Base-by-base conservation (phyloP, 345 rosid species). In the Hibiscus mutabilis region DNA sequence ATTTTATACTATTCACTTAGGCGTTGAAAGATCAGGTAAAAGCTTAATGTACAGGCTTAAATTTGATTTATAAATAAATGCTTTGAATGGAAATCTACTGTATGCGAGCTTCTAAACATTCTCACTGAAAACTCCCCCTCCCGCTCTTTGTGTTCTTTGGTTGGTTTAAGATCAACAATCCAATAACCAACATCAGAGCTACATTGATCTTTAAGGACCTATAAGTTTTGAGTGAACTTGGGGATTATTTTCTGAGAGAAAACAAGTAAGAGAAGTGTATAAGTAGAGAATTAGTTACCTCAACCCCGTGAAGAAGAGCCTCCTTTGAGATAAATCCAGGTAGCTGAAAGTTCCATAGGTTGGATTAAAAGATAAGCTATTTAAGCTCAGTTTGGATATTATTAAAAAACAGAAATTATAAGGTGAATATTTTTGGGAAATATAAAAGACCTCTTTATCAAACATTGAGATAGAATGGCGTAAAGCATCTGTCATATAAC, bases 241-340 rank as follows among this genome's bases (percentile, higher is more conserved):
- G 18, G 35, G 7, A 58, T 9, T 58, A 16, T 25, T 25, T 58
- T 24, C 35, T 1, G 35, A 60, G 42, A 60, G 22, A n/a, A 60
- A 37, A 7, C 10, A 31, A 16, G 3, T 8, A 1, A 71, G 52
- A 33, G 22, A 60, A 69, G 60, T 44, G 14, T 29, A 24, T 16
- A 60, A 1, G 24, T 37, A 14, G 13, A 29, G 33, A 52, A 72
- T 24, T 29, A 16, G 37, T 63, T 84, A 94, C 99, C 97, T 94
- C 99, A 66, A 87, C 97, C 6, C 97, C 97, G 40, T 91, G 97
- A 76, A 94, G 99, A 75, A 94, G 93, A 69, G 92, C 99, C 19
- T 88, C 90, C 66, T 84, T 79, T 51, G 97, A 83, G 76, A 91
- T 85, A 78, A 90, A 91, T 77, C 98, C 97, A 24, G 97, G 92